Percentiles rank a stretch among this genome's conserved stretches.
Evolutionary conservation across 768 basidiomycete species (phyloP).

Genomic region (Terana coerulea): DNA sequence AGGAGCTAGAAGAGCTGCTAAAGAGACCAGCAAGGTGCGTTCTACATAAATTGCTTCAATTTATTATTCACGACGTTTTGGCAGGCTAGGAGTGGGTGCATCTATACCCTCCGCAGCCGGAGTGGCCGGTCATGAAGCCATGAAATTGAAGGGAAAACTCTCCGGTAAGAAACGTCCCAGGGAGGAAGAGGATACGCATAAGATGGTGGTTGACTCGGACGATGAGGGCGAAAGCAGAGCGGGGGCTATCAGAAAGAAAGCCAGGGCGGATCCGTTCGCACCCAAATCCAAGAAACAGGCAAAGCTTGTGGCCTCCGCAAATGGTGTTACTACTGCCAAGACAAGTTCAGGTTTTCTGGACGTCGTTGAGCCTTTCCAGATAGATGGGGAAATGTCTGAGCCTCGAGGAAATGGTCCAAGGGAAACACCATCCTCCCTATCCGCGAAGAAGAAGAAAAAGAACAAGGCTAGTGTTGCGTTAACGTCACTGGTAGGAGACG

Average conservation of each 20-base stretch:
- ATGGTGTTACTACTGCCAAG: too few species aligned
- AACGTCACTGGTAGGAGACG: too few species aligned
- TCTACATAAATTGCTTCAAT: not conserved
- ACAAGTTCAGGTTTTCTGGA: too few species aligned
- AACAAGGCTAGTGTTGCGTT: too few species aligned
- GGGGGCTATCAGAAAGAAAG: conserved; percentile 55
- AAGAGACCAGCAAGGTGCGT: conserved; percentile 67
- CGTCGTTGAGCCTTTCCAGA: too few species aligned
- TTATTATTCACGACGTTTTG: conserved; percentile 1
- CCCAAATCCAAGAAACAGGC: conserved; percentile 30
- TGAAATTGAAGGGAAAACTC: conserved; percentile 59
- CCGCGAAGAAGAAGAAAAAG: too few species aligned
- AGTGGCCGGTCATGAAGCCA: conserved; percentile 47
- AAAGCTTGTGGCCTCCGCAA: too few species aligned
- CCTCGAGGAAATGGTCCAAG: too few species aligned
- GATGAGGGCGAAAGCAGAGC: conserved; percentile 61
- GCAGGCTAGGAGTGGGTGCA: conserved; percentile 75
- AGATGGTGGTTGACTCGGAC: conserved; percentile 23
- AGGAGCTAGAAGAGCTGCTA: conserved; percentile 63
- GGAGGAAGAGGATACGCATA: conserved; percentile 35
- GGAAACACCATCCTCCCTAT: too few species aligned
- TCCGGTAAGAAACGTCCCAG: conserved; percentile 45
- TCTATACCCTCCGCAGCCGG: conserved; percentile 46
- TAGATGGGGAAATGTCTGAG: too few species aligned
- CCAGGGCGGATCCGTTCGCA: conserved; percentile 54